phyloP scores from a whole-genome alignment of 176 grass and related monocot genomes.

The Stipa capillata region DNA sequence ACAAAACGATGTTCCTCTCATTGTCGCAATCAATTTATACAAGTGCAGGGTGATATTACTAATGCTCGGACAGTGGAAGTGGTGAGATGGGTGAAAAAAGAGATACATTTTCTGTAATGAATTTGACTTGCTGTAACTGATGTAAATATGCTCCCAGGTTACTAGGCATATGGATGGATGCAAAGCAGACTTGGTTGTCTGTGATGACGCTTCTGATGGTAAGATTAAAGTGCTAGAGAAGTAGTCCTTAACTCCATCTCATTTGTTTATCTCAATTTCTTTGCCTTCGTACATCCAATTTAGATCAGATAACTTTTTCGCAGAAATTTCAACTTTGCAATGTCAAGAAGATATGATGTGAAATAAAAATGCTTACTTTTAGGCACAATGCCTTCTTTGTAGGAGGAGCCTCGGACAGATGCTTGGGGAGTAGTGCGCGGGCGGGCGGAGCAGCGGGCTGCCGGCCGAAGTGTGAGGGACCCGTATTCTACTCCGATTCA shows the following conservation, averaged over 20 bases:
- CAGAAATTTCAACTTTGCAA: not conserved
- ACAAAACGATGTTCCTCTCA: conserved; percentile 27
- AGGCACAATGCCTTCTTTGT: not conserved
- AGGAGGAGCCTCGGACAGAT: too few relatives aligned
- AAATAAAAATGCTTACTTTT: not conserved
- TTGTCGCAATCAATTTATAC: conserved; percentile 93
- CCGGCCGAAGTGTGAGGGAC: too few relatives aligned
- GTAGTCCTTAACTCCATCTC: not conserved
- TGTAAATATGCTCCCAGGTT: conserved; percentile 36
- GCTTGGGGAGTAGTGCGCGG: too few relatives aligned
- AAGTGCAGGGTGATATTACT: conserved; percentile 94
- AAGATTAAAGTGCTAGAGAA: conserved; percentile 1
- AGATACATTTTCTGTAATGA: not conserved
- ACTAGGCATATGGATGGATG: conserved; percentile 95
- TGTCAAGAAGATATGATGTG: not conserved
- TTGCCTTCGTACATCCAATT: not conserved
- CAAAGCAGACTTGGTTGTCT: conserved; percentile 92
- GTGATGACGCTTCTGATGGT: conserved; percentile 93
- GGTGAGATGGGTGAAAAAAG: conserved; percentile 24
- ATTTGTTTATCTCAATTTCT: conserved; percentile 7
- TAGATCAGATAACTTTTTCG: not conserved
- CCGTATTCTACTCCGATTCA: too few relatives aligned
- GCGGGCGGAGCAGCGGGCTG: too few relatives aligned
- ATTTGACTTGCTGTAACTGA: not conserved
- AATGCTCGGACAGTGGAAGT: conserved; percentile 96